phyloP scores from a whole-genome alignment of 352 stramenopile species.

The Phytophthora pluvialis region DNA sequence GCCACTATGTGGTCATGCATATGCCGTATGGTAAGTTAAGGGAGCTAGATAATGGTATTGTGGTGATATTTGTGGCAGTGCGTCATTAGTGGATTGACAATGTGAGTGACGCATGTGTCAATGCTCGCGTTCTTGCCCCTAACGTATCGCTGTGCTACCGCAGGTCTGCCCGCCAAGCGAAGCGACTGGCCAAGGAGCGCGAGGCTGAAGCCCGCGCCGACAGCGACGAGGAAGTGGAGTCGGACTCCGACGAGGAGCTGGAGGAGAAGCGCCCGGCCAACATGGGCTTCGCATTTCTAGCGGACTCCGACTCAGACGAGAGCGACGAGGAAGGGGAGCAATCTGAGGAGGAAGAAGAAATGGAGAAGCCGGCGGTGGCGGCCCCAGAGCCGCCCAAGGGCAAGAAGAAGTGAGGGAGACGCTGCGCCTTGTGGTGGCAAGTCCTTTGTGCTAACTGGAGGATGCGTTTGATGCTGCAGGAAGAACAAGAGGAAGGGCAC shows the following conservation, averaged over 20 bases:
- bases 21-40: too few relatives aligned
- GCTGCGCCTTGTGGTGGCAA: background rate
- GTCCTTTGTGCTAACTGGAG: background rate
- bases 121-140: background rate
- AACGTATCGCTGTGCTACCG: constrained; percentile 13
- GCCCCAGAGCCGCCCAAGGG: constrained; percentile 22
- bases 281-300: constrained; percentile 76
- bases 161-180: constrained; percentile 85
- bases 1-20: background rate
- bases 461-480: constrained; percentile 16
- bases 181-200: constrained; percentile 59
- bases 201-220: constrained; percentile 14
- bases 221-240: constrained; percentile 37
- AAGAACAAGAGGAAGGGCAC: constrained; percentile 42
- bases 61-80: background rate
- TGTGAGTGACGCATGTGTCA: constrained; percentile 25
- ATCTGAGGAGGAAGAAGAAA: constrained; percentile 14
- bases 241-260: constrained; percentile 43
- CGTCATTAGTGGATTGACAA: constrained; percentile 14
- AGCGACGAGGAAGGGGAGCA: constrained; percentile 36
- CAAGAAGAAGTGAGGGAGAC: constrained; percentile 39
- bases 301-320: constrained; percentile 54
- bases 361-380: constrained; percentile 4
- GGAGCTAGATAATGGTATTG: background rate
- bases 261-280: constrained; percentile 63